Percentiles rank a stretch among this genome's conserved stretches.
Conservation (phyloP, 106 monocot species). For the Acorus calamus region DNA sequence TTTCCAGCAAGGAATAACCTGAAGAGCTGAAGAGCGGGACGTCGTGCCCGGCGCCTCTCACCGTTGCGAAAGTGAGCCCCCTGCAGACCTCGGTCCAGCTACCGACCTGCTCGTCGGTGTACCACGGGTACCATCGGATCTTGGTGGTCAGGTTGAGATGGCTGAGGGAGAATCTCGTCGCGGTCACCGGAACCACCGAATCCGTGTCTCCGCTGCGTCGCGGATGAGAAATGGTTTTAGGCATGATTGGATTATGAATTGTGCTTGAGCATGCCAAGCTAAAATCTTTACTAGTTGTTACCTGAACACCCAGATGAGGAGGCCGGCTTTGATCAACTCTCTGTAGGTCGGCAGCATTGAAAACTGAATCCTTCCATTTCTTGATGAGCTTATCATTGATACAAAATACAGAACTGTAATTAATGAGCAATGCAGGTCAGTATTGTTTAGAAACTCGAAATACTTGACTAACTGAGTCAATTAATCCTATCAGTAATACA, state of each 20-base stretch:
- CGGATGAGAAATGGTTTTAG: background rate
- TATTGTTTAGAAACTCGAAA: too few relatives aligned
- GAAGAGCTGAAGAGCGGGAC: constrained; percentile 61
- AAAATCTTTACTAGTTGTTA: background rate
- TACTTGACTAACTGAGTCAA: too few relatives aligned
- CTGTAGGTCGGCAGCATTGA: constrained; percentile 90
- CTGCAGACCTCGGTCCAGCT: constrained; percentile 85
- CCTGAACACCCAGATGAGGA: constrained; percentile 94
- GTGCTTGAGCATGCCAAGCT: too few relatives aligned
- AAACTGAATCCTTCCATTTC: constrained; percentile 69
- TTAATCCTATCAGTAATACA: too few relatives aligned
- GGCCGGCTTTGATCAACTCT: constrained; percentile 60
- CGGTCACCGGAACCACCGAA: constrained; percentile 88
- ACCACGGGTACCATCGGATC: constrained; percentile 2
- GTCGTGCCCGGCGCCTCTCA: constrained; percentile 89
- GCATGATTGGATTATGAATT: too few relatives aligned
- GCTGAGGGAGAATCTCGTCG: too few relatives aligned
- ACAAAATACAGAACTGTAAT: too few relatives aligned
- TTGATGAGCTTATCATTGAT: too few relatives aligned
- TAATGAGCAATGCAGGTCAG: too few relatives aligned
- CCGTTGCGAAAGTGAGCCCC: constrained; percentile 69
- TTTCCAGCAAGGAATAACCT: constrained; percentile 61
- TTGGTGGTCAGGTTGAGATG: constrained; percentile 69
- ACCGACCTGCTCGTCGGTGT: constrained; percentile 35
- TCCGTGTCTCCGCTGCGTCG: constrained; percentile 78